Evolutionary conservation across 2,329 filamentous ascomycete species (phyloP).

Genomic region (Fusarium staphyleae): DNA sequence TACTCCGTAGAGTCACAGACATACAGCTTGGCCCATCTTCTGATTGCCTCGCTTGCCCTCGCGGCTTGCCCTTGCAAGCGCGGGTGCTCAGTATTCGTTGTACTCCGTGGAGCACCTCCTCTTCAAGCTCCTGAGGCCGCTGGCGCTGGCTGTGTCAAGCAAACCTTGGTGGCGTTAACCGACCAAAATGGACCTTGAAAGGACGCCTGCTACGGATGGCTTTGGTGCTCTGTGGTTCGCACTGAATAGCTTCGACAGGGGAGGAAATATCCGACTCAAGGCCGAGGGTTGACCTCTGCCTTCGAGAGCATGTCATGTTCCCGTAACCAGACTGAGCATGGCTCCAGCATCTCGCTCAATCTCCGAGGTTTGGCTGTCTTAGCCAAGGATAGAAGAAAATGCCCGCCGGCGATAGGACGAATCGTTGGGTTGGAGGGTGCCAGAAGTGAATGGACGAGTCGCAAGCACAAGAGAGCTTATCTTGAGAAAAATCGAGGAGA

Average conservation of each 20-base stretch:
- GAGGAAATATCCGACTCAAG: not conserved
- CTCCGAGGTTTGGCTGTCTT: conserved; percentile 12
- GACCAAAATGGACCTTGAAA: not conserved
- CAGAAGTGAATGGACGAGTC: conserved; percentile 26
- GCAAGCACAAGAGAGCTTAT: conserved; percentile 40
- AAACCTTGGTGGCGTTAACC: not conserved
- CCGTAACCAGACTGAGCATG: not conserved
- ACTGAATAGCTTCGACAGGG: too few relatives aligned
- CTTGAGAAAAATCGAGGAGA: conserved; percentile 43
- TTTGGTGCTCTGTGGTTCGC: not conserved
- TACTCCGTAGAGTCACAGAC: not conserved
- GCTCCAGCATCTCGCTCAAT: conserved; percentile 10
- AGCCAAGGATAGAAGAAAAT: conserved; percentile 19
- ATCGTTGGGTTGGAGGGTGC: conserved; percentile 19
- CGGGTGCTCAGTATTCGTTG: too few relatives aligned
- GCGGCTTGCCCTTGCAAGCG: conserved; percentile 12
- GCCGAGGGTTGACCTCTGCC: not conserved
- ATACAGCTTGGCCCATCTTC: conserved; percentile 12
- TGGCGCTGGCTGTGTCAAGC: not conserved
- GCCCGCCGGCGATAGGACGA: conserved; percentile 22
- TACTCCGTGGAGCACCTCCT: too few relatives aligned
- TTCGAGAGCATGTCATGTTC: not conserved
- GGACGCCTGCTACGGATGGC: not conserved
- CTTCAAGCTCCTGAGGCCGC: too few relatives aligned
- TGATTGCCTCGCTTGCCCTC: conserved; percentile 2